These are phyloP conservation scores for Phylloporus arenicola DNA, from an alignment of 768 basidiomycete species.

Conservation along the genomic window DNA sequence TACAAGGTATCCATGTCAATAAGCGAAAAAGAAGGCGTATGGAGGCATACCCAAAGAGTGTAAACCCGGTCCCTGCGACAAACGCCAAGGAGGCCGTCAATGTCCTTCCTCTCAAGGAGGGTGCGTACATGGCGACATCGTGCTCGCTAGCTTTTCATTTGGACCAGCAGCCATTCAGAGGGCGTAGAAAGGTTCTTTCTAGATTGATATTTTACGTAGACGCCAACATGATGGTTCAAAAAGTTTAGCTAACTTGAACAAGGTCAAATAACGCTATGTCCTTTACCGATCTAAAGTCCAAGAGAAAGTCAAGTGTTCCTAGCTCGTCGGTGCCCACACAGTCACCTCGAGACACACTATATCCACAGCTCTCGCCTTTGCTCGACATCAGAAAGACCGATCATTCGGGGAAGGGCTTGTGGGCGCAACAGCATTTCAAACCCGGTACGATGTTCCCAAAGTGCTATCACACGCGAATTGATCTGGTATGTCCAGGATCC, in stretches of 20 bases:
- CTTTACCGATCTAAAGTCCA: constrained; percentile 30
- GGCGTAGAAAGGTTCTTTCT: too few relatives aligned
- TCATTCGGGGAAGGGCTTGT: constrained; percentile 43
- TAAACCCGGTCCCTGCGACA: constrained; percentile 56
- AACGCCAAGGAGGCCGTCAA: constrained; percentile 49
- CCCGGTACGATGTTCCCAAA: constrained; percentile 31
- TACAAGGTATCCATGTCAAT: not conserved
- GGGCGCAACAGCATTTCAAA: constrained; percentile 31
- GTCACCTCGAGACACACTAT: constrained; percentile 2
- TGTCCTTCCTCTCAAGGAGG: constrained; percentile 30
- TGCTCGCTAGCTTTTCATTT: constrained; percentile 12
- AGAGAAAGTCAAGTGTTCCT: constrained; percentile 26
- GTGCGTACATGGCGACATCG: constrained; percentile 9
- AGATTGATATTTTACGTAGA: too few relatives aligned
- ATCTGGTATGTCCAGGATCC: constrained; percentile 41
- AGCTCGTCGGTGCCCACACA: constrained; percentile 19
- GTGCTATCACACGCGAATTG: not conserved
- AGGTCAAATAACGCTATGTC: constrained; percentile 32
- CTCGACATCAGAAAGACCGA: constrained; percentile 37
- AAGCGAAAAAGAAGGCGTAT: not conserved
- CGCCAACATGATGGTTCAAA: too few relatives aligned
- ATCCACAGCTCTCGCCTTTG: constrained; percentile 33
- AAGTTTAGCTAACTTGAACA: too few relatives aligned
- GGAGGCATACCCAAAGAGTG: constrained; percentile 49
- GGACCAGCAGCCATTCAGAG: constrained; percentile 4